These are phyloP conservation scores for Backusella luteola DNA, from an alignment of 192 early-diverging fungal genomes.

Conservation along the genomic window DNA sequence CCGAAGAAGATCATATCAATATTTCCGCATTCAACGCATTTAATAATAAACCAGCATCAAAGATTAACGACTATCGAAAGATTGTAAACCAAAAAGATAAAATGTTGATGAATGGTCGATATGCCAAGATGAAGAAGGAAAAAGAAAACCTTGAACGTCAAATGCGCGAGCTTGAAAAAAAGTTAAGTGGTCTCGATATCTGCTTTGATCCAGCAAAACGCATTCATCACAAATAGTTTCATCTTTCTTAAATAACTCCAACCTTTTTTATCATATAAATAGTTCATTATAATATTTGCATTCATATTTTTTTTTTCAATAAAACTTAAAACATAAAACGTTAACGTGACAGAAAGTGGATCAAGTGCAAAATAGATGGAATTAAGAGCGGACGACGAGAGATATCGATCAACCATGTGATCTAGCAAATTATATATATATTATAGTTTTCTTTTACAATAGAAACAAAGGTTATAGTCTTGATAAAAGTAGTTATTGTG, in stretches of 20 bases:
- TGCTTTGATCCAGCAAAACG: conserved; percentile 2
- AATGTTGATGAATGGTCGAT: not conserved
- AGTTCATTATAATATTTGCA: too few species aligned
- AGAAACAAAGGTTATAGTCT: too few species aligned
- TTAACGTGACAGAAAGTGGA: not conserved
- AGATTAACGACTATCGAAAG: not conserved
- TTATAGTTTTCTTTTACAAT: too few species aligned
- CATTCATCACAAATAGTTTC: conserved; percentile 5
- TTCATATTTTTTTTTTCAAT: not conserved
- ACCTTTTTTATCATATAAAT: not conserved
- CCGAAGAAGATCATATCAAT: conserved; percentile 2
- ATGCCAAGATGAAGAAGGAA: conserved; percentile 11
- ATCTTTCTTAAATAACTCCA: not conserved
- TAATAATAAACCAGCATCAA: not conserved
- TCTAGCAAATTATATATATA: not conserved
- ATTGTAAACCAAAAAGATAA: not conserved
- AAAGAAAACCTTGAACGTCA: not conserved
- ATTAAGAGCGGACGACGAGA: too few species aligned
- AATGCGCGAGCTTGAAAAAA: not conserved
- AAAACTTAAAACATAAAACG: not conserved
- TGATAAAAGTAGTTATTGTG: too few species aligned
- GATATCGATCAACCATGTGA: not conserved
- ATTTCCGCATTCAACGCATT: conserved; percentile 1
- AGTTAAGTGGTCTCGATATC: not conserved
- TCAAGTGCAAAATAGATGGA: not conserved